Conservation (phyloP, 305 asterid genomes). For the Ilex paraguariensis region DNA sequence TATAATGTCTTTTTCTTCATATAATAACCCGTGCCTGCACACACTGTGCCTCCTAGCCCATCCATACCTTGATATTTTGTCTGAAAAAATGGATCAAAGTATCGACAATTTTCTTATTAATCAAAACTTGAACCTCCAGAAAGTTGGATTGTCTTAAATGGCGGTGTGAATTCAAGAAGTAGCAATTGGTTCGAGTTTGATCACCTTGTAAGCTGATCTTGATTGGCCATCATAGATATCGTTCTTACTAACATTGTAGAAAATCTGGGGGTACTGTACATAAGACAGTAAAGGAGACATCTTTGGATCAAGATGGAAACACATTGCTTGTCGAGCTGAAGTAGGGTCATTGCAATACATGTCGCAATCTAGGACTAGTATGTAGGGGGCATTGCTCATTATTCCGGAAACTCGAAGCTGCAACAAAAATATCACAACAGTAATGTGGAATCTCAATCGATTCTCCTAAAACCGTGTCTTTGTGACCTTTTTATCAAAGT, state of each 20-base stretch:
- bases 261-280: constrained; percentile 75
- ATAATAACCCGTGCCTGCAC: constrained; percentile 79
- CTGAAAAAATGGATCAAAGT: constrained; percentile 21
- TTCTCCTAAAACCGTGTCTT: too few species aligned
- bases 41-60: constrained; percentile 58
- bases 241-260: constrained; percentile 61
- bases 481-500: too few species aligned
- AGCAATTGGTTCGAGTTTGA: background rate
- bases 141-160: too few species aligned
- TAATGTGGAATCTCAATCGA: too few species aligned
- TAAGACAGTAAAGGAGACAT: constrained; percentile 44
- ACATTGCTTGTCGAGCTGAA: constrained; percentile 80
- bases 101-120: too few species aligned
- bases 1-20: constrained; percentile 60
- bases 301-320: constrained; percentile 68
- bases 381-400: constrained; percentile 62
- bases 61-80: constrained; percentile 92
- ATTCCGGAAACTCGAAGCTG: constrained; percentile 63
- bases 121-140: too few species aligned
- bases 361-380: constrained; percentile 54
- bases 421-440: background rate
- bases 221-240: constrained; percentile 84
- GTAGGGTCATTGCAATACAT: constrained; percentile 71
- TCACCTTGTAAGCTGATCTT: constrained; percentile 63
- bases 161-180: background rate